phyloP scores from a whole-genome alignment of 306 rosid genomes.

The Psophocarpus tetragonolobus region DNA sequence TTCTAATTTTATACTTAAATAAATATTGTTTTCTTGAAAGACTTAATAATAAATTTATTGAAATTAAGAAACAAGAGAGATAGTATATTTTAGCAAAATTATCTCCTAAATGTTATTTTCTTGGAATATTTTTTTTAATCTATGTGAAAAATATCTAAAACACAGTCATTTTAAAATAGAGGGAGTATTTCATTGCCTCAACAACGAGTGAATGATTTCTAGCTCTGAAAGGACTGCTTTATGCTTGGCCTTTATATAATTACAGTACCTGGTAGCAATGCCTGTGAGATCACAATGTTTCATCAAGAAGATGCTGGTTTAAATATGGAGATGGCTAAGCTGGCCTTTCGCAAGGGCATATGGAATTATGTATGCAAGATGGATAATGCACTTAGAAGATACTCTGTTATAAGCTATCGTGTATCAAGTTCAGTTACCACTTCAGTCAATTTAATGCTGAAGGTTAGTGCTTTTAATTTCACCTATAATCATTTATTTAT shows the following conservation, averaged over 20 bases:
- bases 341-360: slow-evolving; percentile 82
- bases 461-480: slow-evolving; percentile 57
- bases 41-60: too few relatives aligned
- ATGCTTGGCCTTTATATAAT: slow-evolving; percentile 30
- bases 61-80: too few relatives aligned
- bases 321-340: slow-evolving; percentile 80
- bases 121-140: too few relatives aligned
- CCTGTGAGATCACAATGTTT: slow-evolving; percentile 83
- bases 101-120: too few relatives aligned
- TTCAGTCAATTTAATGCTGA: slow-evolving; percentile 64
- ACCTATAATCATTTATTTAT: slow-evolving; percentile 12
- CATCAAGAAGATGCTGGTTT: slow-evolving; percentile 98
- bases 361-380: slow-evolving; percentile 93
- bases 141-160: too few relatives aligned
- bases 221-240: slow-evolving; percentile 26
- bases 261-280: slow-evolving; percentile 82
- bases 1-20: too few relatives aligned
- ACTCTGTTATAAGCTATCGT: slow-evolving; percentile 40
- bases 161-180: too few relatives aligned
- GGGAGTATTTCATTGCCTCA: slow-evolving; percentile 30
- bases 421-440: slow-evolving; percentile 55
- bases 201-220: slow-evolving; percentile 26
- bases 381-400: slow-evolving; percentile 74
- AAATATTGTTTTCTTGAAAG: too few relatives aligned
- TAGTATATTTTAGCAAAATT: too few relatives aligned